phyloP scores from a whole-genome alignment of 2,329 filamentous ascomycete species.

The Colletotrichum limetticola region DNA sequence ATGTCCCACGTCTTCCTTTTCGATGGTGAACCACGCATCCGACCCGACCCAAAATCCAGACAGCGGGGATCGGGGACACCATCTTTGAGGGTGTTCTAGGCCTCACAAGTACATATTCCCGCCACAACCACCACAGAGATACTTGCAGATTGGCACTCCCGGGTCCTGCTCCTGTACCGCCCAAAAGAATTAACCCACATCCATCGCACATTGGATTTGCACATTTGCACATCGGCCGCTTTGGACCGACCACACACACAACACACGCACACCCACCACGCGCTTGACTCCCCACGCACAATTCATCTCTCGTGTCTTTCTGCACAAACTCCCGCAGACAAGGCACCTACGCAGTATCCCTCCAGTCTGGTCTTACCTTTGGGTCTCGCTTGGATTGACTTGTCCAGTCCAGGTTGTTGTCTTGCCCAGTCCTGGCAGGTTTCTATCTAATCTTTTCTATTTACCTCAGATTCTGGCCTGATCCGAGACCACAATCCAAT shows the following conservation, averaged over 20 bases:
- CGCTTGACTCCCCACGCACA: slow-evolving; percentile 42
- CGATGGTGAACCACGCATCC: slow-evolving; percentile 9
- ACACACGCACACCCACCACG: slow-evolving; percentile 41
- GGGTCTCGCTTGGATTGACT: neutral
- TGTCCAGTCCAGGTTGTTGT: neutral
- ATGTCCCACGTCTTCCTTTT: neutral
- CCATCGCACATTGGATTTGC: slow-evolving; percentile 13
- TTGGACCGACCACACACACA: slow-evolving; percentile 44
- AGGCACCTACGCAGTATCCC: neutral
- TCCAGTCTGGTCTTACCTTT: neutral
- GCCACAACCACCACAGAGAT: neutral
- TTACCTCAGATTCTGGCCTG: slow-evolving; percentile 1
- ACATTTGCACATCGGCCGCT: slow-evolving; percentile 2
- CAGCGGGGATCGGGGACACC: slow-evolving; percentile 34
- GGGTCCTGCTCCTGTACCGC: neutral
- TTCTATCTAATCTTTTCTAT: neutral
- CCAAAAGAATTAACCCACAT: slow-evolving; percentile 28
- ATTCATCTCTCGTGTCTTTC: neutral
- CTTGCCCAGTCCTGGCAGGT: neutral
- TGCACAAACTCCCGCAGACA: slow-evolving; percentile 2
- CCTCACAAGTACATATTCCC: slow-evolving; percentile 10
- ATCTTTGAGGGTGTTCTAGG: slow-evolving; percentile 34
- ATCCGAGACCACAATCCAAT: slow-evolving; percentile 13
- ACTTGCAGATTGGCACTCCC: neutral
- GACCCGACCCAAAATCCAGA: slow-evolving; percentile 34